Conservation (phyloP, 2,329 filamentous ascomycete species). For the Trichoderma hamatum region DNA sequence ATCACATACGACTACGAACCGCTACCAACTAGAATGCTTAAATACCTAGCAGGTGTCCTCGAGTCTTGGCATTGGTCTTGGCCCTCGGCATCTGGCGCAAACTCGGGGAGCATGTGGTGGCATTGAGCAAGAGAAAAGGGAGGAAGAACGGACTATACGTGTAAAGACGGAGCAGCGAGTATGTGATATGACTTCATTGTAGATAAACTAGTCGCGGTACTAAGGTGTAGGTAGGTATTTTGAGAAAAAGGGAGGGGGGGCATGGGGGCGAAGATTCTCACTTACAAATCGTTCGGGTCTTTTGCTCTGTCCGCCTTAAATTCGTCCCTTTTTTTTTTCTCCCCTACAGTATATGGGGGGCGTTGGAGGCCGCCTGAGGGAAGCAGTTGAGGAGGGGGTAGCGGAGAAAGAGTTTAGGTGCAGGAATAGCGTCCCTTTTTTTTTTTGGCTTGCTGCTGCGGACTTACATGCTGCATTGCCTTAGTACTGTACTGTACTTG, state of each 20-base stretch:
- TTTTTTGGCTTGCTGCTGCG: not conserved
- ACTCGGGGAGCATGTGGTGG: not conserved
- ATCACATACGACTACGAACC: not conserved
- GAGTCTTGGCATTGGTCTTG: not conserved
- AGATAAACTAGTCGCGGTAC: not conserved
- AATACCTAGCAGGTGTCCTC: not conserved
- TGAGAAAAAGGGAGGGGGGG: not conserved
- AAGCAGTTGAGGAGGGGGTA: not conserved
- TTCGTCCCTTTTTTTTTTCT: not conserved
- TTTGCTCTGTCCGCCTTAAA: not conserved
- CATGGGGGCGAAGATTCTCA: not conserved
- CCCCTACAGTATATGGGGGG: not conserved
- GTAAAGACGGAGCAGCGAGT: not conserved
- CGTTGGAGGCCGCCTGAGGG: constrained; percentile 10
- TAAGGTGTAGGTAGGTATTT: not conserved
- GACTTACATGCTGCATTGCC: not conserved
- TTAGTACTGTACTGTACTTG: not conserved
- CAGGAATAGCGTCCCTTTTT: constrained; percentile 4
- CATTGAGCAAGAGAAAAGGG: not conserved
- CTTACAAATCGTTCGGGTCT: not conserved
- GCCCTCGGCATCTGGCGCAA: not conserved
- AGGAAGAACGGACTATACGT: not conserved
- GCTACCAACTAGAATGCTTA: not conserved
- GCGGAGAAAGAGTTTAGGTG: not conserved
- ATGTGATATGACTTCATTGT: constrained; percentile 7